These are phyloP conservation scores for Neonectria faginata DNA, from an alignment of 2,329 filamentous ascomycete genomes.

Conservation along the genomic window DNA sequence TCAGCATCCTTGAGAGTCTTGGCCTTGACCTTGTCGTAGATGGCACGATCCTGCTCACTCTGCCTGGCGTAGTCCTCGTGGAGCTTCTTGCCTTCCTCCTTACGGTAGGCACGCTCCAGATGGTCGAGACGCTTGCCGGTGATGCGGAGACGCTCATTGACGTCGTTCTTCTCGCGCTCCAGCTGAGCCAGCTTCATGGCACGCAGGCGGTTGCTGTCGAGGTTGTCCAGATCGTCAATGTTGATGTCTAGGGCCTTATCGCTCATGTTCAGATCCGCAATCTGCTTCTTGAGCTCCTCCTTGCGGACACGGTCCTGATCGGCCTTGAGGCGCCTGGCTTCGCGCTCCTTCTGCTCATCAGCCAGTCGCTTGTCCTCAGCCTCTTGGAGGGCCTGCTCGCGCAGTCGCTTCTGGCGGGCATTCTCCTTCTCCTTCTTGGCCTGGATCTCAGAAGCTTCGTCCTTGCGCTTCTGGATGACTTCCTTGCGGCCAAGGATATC, in stretches of 20 bases:
- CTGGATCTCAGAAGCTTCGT: slow-evolving; percentile 88
- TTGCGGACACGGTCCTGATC: slow-evolving; percentile 91
- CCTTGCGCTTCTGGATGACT: slow-evolving; percentile 96
- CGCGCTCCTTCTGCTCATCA: slow-evolving; percentile 93
- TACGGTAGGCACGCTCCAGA: slow-evolving; percentile 94
- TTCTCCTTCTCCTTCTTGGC: slow-evolving; percentile 93
- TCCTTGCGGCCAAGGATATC: slow-evolving; percentile 88
- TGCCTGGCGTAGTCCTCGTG: slow-evolving; percentile 87
- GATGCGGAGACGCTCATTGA: slow-evolving; percentile 89
- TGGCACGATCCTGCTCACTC: slow-evolving; percentile 78
- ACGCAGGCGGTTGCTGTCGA: slow-evolving; percentile 91
- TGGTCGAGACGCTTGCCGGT: slow-evolving; percentile 97
- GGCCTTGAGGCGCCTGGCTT: slow-evolving; percentile 85
- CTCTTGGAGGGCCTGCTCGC: slow-evolving; percentile 88
- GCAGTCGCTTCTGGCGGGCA: slow-evolving; percentile 85
- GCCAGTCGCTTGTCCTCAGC: slow-evolving; percentile 89
- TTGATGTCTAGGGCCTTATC: slow-evolving; percentile 82
- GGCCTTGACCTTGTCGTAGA: slow-evolving; percentile 82
- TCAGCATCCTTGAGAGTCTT: slow-evolving; percentile 85
- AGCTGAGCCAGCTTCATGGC: slow-evolving; percentile 95
- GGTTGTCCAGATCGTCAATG: slow-evolving; percentile 82
- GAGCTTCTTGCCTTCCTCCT: slow-evolving; percentile 94
- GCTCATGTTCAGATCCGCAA: slow-evolving; percentile 90
- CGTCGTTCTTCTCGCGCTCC: slow-evolving; percentile 97
- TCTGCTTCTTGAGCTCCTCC: slow-evolving; percentile 92